Conservation (phyloP, 2,329 filamentous ascomycete genomes). For the Periconia sp. region DNA sequence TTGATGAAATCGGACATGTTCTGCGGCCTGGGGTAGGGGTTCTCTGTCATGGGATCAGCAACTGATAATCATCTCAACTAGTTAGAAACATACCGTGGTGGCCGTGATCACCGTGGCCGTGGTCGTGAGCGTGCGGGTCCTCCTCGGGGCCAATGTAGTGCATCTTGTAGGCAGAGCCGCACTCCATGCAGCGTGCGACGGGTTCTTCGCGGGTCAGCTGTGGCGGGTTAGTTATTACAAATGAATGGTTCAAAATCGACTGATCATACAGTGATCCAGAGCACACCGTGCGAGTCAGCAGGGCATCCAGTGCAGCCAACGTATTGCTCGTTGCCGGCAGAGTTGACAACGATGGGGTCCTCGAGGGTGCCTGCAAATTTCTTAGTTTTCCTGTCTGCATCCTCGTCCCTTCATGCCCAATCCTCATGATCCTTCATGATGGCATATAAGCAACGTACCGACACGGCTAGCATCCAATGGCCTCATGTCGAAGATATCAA, state of each 20-base stretch:
- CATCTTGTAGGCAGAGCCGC: slow-evolving; percentile 96
- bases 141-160: slow-evolving; percentile 87
- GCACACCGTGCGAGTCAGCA: slow-evolving; percentile 85
- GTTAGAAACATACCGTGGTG: slow-evolving; percentile 22
- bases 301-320: slow-evolving; percentile 93
- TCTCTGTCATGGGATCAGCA: slow-evolving; percentile 29
- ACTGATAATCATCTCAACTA: not conserved
- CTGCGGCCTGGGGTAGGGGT: slow-evolving; percentile 72
- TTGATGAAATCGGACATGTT: slow-evolving; percentile 95
- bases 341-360: slow-evolving; percentile 83
- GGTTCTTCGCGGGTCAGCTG: slow-evolving; percentile 87
- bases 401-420: not conserved
- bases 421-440: not conserved
- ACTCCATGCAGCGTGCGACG: slow-evolving; percentile 93
- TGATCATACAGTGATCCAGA: slow-evolving; percentile 80
- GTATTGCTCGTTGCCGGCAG: slow-evolving; percentile 94
- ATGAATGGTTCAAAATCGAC: not conserved
- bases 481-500: slow-evolving; percentile 98
- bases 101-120: slow-evolving; percentile 45
- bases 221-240: slow-evolving; percentile 4
- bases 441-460: slow-evolving; percentile 57
- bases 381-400: slow-evolving; percentile 17
- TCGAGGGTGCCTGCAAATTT: slow-evolving; percentile 71
- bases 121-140: slow-evolving; percentile 65
- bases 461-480: slow-evolving; percentile 87